Conservation (phyloP, 306 rosid genomes). For the Inga oerstediana region DNA sequence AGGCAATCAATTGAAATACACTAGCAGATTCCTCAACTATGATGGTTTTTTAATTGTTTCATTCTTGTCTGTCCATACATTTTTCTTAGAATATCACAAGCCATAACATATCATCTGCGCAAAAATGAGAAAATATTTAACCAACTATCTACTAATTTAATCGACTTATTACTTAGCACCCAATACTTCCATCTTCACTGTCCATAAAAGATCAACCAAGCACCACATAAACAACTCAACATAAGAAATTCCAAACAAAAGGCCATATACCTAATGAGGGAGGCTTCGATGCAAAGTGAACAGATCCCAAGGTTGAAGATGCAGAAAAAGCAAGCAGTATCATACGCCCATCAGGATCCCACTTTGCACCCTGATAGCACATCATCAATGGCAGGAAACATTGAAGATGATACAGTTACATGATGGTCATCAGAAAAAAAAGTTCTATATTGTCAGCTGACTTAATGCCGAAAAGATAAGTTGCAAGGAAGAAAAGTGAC, state of each 20-base stretch:
- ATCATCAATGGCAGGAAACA: conserved; percentile 28
- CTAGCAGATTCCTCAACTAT: background rate
- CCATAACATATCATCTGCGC: background rate
- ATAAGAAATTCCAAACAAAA: conserved; percentile 29
- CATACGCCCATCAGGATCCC: conserved; percentile 98
- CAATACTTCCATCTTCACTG: conserved; percentile 4
- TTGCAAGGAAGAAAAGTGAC: background rate
- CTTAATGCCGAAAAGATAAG: background rate
- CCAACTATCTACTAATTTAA: background rate
- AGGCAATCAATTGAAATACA: conserved; percentile 1
- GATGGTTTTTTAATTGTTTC: background rate
- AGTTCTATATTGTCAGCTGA: background rate
- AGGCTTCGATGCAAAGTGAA: conserved; percentile 97
- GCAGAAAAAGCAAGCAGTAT: conserved; percentile 83
- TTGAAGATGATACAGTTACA: conserved; percentile 8
- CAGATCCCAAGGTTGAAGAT: conserved; percentile 86
- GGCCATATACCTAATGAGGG: conserved; percentile 74
- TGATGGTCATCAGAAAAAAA: conserved; percentile 12
- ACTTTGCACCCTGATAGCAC: conserved; percentile 76
- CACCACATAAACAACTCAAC: conserved; percentile 26
- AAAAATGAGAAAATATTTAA: background rate
- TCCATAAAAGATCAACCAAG: conserved; percentile 16
- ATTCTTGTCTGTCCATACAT: background rate
- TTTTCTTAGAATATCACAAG: background rate
- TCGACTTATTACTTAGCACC: conserved; percentile 3